Evolutionary conservation across 352 stramenopile genomes (phyloP).

Genomic region (Globisporangium viniferum): DNA sequence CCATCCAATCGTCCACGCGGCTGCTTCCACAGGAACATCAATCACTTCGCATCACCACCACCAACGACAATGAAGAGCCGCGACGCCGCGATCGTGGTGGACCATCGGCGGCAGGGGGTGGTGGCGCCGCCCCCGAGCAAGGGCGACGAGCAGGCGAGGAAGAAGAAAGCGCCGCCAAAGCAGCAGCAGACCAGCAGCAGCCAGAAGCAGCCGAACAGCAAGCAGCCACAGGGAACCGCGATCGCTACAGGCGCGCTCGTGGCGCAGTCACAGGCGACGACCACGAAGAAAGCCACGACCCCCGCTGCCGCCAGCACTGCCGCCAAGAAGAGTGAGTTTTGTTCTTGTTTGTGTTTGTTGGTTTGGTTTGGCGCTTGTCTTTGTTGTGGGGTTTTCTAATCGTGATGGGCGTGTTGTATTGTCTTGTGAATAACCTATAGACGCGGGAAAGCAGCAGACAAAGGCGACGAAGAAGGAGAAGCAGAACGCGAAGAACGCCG

Average conservation of each 20-base stretch:
- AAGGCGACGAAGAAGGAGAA: constrained; percentile 38
- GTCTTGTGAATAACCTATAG: constrained; percentile 5
- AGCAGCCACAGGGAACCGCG: constrained; percentile 7
- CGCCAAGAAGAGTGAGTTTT: constrained; percentile 8
- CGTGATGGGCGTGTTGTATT: not conserved
- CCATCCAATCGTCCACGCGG: not conserved
- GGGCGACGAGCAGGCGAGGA: constrained; percentile 26
- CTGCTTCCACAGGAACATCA: not conserved
- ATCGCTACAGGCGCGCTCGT: not conserved
- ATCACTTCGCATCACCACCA: not conserved
- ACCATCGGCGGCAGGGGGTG: constrained; percentile 33
- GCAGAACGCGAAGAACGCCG: constrained; percentile 19
- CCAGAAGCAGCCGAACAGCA: constrained; percentile 12
- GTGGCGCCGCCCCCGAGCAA: constrained; percentile 19
- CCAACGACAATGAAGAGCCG: constrained; percentile 31
- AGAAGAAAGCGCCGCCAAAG: constrained; percentile 30
- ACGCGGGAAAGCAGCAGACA: constrained; percentile 22
- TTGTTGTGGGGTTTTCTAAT: not conserved
- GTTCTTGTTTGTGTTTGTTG: not conserved
- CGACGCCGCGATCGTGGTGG: constrained; percentile 37
- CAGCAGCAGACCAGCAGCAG: constrained; percentile 5
- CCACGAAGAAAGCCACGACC: not conserved
- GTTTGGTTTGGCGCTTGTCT: not conserved
- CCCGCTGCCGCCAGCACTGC: not conserved
- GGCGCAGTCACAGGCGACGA: not conserved